phyloP scores from a whole-genome alignment of 306 rosid species.

The Acmispon strigosus region DNA sequence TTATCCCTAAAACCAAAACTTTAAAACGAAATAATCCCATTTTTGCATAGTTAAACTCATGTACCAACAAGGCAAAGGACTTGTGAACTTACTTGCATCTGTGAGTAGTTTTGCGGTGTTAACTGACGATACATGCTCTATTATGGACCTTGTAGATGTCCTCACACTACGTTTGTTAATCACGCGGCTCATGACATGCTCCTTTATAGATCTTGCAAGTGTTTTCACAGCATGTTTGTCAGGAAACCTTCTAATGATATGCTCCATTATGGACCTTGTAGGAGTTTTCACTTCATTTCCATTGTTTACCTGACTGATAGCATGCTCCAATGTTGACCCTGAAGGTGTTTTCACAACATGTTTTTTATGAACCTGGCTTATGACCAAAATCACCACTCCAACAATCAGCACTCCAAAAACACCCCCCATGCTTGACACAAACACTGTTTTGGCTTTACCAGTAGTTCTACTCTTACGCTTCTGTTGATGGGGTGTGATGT shows the following conservation, averaged over 20 bases:
- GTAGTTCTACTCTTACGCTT: constrained; percentile 22
- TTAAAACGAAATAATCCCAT: background rate
- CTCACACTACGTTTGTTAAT: background rate
- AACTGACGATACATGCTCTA: constrained; percentile 46
- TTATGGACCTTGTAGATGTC: constrained; percentile 37
- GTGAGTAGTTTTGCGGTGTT: constrained; percentile 82
- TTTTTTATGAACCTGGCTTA: constrained; percentile 30
- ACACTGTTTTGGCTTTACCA: constrained; percentile 23
- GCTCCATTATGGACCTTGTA: constrained; percentile 24
- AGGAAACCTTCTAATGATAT: constrained; percentile 24
- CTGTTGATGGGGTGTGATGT: constrained; percentile 31
- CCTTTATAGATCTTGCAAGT: constrained; percentile 30
- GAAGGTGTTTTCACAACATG: constrained; percentile 24
- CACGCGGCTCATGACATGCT: constrained; percentile 20
- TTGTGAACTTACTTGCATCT: constrained; percentile 69
- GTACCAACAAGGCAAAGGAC: constrained; percentile 20
- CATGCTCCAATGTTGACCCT: constrained; percentile 5
- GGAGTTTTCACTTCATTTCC: constrained; percentile 22
- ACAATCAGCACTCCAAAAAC: constrained; percentile 36
- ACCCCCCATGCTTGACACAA: constrained; percentile 55
- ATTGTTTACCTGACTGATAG: constrained; percentile 2
- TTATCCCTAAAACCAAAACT: background rate
- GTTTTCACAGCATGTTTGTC: constrained; percentile 27
- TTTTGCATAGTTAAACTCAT: background rate
- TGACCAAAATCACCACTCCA: constrained; percentile 49